Percentiles rank a stretch among this genome's conserved stretches.
Evolutionary conservation across 116 monocot species (phyloP).

Genomic region (Zostera marina): DNA sequence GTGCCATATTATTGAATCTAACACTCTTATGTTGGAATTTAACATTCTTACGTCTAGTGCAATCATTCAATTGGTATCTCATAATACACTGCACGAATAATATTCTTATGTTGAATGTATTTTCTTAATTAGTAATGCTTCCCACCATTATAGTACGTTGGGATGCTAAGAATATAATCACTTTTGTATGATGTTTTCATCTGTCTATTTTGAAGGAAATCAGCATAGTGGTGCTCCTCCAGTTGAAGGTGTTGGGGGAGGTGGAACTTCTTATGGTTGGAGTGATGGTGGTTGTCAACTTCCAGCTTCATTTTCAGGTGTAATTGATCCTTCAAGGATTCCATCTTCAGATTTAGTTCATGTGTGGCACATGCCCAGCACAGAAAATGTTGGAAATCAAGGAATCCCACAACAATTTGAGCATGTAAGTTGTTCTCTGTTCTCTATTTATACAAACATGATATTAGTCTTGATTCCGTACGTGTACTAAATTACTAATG

Average conservation of each 20-base stretch:
- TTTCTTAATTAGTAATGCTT: too few species aligned
- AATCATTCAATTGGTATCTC: too few species aligned
- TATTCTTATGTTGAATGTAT: too few species aligned
- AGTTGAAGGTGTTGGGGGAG: conserved; percentile 93
- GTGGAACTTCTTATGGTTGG: conserved; percentile 98
- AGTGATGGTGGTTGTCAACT: conserved; percentile 33
- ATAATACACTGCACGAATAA: too few species aligned
- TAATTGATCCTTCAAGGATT: conserved; percentile 64
- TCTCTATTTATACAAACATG: neutral
- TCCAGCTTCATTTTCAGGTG: conserved; percentile 23
- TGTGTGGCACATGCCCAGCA: conserved; percentile 97
- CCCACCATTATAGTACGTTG: too few species aligned
- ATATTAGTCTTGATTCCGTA: too few species aligned
- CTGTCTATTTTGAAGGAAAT: conserved; percentile 18
- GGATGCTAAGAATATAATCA: neutral
- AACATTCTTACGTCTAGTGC: too few species aligned
- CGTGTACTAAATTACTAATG: too few species aligned
- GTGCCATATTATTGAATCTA: too few species aligned
- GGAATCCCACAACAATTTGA: conserved; percentile 75
- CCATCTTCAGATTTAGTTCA: conserved; percentile 71
- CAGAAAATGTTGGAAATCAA: conserved; percentile 83
- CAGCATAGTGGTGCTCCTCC: conserved; percentile 35
- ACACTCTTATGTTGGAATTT: too few species aligned
- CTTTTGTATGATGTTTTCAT: neutral
- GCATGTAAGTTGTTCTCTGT: conserved; percentile 37